Conservation (phyloP, 257 asterid genomes). For the Solanum pinnatisectum region DNA sequence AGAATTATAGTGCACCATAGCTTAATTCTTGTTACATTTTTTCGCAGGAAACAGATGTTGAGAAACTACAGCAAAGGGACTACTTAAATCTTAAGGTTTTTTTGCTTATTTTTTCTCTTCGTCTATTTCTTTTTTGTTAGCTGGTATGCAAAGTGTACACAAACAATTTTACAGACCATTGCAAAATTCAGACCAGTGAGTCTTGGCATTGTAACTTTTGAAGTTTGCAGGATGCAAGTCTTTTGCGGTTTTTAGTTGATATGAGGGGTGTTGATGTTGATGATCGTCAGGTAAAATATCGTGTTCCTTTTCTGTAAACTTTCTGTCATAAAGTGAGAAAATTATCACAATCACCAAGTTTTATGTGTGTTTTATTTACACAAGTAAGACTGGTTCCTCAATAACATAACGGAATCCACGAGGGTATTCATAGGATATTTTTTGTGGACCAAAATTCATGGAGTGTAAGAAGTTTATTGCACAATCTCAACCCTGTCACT, state of each 20-base stretch:
- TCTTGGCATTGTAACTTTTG: conserved; percentile 29
- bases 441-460: background rate
- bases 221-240: conserved; percentile 97
- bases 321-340: background rate
- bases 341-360: background rate
- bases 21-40: conserved; percentile 1
- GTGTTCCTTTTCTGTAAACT: background rate
- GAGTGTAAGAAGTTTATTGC: background rate
- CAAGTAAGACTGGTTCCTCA: background rate
- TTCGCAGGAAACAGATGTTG: conserved; percentile 85
- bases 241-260: conserved; percentile 90
- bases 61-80: conserved; percentile 94
- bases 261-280: conserved; percentile 98
- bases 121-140: background rate
- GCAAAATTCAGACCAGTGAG: conserved; percentile 16
- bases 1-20: background rate
- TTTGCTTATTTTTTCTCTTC: background rate
- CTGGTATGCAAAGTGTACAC: background rate
- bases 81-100: conserved; percentile 72
- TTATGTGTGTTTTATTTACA: background rate
- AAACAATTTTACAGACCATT: background rate
- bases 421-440: background rate
- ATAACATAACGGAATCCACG: background rate
- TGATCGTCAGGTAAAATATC: conserved; percentile 77
- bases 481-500: background rate